Base-by-base conservation (phyloP, 371 early-diverging fungal species). In the Parasitella parasitica region DNA sequence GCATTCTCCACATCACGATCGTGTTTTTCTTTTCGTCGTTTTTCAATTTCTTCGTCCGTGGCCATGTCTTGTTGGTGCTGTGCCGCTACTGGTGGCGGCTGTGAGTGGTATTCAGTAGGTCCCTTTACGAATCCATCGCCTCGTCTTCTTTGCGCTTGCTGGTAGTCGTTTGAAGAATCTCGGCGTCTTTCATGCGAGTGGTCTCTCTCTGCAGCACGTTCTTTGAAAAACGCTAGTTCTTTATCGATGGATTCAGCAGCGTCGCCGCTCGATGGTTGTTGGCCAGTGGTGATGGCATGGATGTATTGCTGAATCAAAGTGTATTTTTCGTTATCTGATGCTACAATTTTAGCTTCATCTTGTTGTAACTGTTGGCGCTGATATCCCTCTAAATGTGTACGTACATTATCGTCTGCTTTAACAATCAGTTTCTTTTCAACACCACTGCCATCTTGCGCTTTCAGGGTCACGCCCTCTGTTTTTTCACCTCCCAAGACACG, bases 371-470 rank as follows among this genome's bases (percentile, higher is more conserved):
- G 77, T 62, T 8, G 72, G 26, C 71, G 73, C 48, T 84, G 77
- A 57, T 85, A 83, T 38, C 85, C 80, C 59, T 89, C 87, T 28
- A 90, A 64, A 58, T 84, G 78, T 50, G 77, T 80, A 20, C 89
- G 80, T 3, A 89, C 88, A 60, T 80, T 85, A 30, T 88, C 90
- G 61, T 93, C 93, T 16, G 86, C 89, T 71, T 88, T 90, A 30
- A 86, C 89, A 75, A 88, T 76, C 35, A 89, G 63, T 38, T 83
- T 83, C 65, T 89, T 89, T 41, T 83, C 77, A 1, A 69, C 61
- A 3, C 74, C 72, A 0, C 81, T 84, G n/a, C 82, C 84, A 48
- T 87, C 89, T 66, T 78, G 71, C 7, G 84, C 80, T 15, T 84
- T 85, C 27, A 91, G 52, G 9, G 69, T 75, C 8, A 69, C 75